Evolutionary conservation across 2,329 filamentous ascomycete genomes (phyloP).

Genomic region (Pyrenochaeta sp.): DNA sequence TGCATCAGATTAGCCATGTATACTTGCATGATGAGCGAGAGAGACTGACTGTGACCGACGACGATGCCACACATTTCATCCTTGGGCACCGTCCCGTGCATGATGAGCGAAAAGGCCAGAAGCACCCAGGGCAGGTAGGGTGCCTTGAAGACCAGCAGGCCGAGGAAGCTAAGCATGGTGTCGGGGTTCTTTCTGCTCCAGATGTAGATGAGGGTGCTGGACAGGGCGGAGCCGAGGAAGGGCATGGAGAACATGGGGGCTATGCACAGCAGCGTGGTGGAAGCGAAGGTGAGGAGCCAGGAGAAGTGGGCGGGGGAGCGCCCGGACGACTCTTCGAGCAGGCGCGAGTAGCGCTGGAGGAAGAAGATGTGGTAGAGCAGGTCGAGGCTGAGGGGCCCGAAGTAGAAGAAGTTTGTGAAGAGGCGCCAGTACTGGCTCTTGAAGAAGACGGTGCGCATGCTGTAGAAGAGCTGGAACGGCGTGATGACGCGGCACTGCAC

Average conservation of each 20-base stretch:
- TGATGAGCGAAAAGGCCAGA: slow-evolving; percentile 88
- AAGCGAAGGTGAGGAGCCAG: slow-evolving; percentile 90
- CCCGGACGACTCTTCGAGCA: slow-evolving; percentile 93
- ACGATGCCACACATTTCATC: slow-evolving; percentile 96
- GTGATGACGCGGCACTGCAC: slow-evolving; percentile 94
- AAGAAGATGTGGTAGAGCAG: slow-evolving; percentile 99
- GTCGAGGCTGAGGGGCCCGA: slow-evolving; percentile 91
- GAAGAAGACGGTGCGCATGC: slow-evolving; percentile 86
- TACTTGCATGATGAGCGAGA: background rate
- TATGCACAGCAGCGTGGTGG: slow-evolving; percentile 77
- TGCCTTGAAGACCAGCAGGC: slow-evolving; percentile 87
- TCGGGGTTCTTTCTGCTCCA: slow-evolving; percentile 96
- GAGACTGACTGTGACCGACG: slow-evolving; percentile 76
- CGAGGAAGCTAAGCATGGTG: slow-evolving; percentile 83
- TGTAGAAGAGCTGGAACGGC: slow-evolving; percentile 97
- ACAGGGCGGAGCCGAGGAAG: slow-evolving; percentile 92
- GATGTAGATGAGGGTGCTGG: slow-evolving; percentile 94
- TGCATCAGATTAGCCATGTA: slow-evolving; percentile 32
- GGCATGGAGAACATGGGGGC: slow-evolving; percentile 90
- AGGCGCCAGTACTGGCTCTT: slow-evolving; percentile 98
- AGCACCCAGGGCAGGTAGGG: slow-evolving; percentile 96
- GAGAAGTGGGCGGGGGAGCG: slow-evolving; percentile 92
- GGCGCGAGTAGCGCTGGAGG: slow-evolving; percentile 91
- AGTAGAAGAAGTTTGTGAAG: slow-evolving; percentile 96
- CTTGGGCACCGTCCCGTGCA: slow-evolving; percentile 88